phyloP scores from a whole-genome alignment of 169 alveolate genomes.

The Babesia divergens region DNA sequence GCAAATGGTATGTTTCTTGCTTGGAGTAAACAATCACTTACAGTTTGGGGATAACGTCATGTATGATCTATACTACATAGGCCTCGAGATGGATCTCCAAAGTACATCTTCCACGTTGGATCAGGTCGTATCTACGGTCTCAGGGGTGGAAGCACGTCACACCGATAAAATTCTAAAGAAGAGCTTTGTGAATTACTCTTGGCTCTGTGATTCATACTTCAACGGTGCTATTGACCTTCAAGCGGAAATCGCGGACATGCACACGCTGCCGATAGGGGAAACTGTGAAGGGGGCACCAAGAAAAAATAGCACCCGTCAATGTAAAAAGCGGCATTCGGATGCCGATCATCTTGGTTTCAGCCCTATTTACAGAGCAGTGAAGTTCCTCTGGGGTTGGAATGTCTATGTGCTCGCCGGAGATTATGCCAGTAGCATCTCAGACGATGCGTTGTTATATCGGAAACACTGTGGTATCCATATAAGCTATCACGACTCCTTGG shows the following conservation, averaged over 20 bases:
- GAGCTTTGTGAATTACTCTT: constrained; percentile 27
- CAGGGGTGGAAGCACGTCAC: too few species aligned
- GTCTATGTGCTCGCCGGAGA: constrained; percentile 31
- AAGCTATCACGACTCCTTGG: background rate
- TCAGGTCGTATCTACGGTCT: too few species aligned
- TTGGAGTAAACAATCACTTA: background rate
- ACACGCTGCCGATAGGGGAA: background rate
- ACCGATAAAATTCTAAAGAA: too few species aligned
- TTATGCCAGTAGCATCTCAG: background rate
- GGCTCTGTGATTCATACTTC: constrained; percentile 54
- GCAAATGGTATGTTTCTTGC: background rate
- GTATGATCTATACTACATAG: background rate
- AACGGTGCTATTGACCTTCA: constrained; percentile 28
- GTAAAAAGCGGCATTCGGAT: background rate
- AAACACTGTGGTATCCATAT: constrained; percentile 55
- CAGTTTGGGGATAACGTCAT: background rate
- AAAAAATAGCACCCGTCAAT: background rate
- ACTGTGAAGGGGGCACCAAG: background rate
- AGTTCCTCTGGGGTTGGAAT: constrained; percentile 61
- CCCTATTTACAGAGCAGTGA: constrained; percentile 14
- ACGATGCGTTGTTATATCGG: constrained; percentile 25
- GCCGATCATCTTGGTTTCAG: background rate
- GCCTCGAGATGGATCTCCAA: constrained; percentile 4
- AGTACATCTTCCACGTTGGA: too few species aligned
- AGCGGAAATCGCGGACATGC: background rate